Evolutionary conservation across 1,284 basidiomycete species (phyloP).

Genomic region (Ustilago shanxiensis): DNA sequence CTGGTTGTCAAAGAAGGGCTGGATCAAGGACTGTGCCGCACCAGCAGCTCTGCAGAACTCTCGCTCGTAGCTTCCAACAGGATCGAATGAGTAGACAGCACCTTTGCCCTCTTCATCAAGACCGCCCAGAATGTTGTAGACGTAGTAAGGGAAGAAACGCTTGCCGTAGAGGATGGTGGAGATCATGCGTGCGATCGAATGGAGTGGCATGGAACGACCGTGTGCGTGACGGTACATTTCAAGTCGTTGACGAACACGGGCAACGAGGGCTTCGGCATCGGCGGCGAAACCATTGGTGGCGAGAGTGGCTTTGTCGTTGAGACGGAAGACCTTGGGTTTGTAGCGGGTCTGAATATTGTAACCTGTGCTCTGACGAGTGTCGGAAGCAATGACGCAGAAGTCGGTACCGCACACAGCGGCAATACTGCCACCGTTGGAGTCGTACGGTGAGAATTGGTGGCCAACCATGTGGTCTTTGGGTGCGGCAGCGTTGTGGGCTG

Average conservation of each 20-base stretch:
- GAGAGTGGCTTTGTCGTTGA: constrained; percentile 67
- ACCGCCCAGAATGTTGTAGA: constrained; percentile 70
- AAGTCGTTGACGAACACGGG: constrained; percentile 61
- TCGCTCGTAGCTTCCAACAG: constrained; percentile 68
- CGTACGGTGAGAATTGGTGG: constrained; percentile 68
- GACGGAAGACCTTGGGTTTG: constrained; percentile 70
- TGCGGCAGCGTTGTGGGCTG: constrained; percentile 19
- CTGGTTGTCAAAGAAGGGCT: constrained; percentile 69
- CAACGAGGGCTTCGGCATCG: constrained; percentile 68
- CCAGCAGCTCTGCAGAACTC: constrained; percentile 68
- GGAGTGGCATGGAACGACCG: constrained; percentile 66
- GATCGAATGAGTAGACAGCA: constrained; percentile 69
- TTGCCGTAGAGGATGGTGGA: constrained; percentile 69
- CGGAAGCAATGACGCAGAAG: constrained; percentile 69
- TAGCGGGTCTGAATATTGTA: constrained; percentile 70
- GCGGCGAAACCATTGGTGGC: constrained; percentile 68
- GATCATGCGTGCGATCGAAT: constrained; percentile 68
- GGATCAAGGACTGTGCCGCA: constrained; percentile 66
- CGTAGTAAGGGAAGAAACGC: constrained; percentile 70
- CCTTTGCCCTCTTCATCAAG: constrained; percentile 68
- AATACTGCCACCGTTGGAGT: constrained; percentile 67
- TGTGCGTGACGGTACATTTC: constrained; percentile 68
- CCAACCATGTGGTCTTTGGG: constrained; percentile 56
- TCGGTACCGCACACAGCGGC: constrained; percentile 67
- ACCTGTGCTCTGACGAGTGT: constrained; percentile 67